Percentiles rank a stretch among this genome's conserved stretches.
phyloP scores from a whole-genome alignment of 1,139 yeast species.

The Torulaspora pretoriensis region DNA sequence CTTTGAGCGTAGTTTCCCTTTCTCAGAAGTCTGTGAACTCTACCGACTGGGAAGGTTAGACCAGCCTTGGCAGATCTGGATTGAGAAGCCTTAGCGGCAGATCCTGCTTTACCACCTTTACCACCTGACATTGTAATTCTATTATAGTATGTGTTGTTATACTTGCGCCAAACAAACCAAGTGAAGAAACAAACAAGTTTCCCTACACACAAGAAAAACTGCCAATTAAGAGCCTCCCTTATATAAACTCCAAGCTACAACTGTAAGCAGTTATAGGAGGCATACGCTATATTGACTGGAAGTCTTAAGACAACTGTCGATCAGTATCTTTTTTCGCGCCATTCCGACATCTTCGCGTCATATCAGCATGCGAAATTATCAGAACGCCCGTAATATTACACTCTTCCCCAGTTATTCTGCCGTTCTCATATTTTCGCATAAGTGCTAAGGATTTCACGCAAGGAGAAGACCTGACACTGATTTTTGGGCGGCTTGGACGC shows the following conservation, averaged over 20 bases:
- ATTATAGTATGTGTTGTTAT: constrained; percentile 17
- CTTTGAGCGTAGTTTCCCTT: constrained; percentile 99
- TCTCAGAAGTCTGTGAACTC: constrained; percentile 95
- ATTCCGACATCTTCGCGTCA: constrained; percentile 2
- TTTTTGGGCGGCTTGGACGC: background rate
- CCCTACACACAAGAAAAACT: background rate
- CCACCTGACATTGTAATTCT: constrained; percentile 78
- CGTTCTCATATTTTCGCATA: constrained; percentile 1
- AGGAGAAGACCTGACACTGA: background rate
- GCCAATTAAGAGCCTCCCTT: background rate
- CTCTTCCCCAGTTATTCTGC: background rate
- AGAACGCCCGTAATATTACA: background rate
- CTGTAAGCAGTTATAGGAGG: no score
- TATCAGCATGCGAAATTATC: background rate
- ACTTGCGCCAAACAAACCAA: constrained; percentile 3
- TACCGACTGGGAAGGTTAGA: constrained; percentile 98
- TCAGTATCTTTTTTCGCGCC: background rate
- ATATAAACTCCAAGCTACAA: background rate
- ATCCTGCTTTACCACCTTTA: constrained; percentile 96
- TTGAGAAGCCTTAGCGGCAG: constrained; percentile 89
- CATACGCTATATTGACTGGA: no score
- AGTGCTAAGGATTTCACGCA: background rate
- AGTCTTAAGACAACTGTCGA: no score
- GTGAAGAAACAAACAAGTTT: background rate
- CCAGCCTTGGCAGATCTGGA: constrained; percentile 99